Evolutionary conservation across 2,329 filamentous ascomycete species (phyloP).

Genomic region (Trichoderma simmonsii): DNA sequence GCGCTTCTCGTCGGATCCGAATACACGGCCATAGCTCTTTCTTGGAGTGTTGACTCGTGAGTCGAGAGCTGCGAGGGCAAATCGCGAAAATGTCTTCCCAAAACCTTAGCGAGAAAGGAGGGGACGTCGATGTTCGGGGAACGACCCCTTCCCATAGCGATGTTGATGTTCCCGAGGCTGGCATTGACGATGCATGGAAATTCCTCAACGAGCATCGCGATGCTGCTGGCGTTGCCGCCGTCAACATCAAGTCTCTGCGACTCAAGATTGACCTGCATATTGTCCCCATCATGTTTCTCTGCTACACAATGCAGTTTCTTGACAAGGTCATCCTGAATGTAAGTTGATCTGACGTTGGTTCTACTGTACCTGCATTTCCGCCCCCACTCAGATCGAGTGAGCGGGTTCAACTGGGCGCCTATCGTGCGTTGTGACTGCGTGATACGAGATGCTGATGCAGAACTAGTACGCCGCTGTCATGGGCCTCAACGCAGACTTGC

Average conservation of each 20-base stretch:
- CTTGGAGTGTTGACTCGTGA: neutral
- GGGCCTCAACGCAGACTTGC: slow-evolving; percentile 53
- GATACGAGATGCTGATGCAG: slow-evolving; percentile 3
- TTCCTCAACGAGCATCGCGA: slow-evolving; percentile 44
- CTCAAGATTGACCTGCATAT: slow-evolving; percentile 58
- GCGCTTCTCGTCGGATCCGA: neutral
- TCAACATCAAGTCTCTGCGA: slow-evolving; percentile 46
- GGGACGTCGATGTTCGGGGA: slow-evolving; percentile 21
- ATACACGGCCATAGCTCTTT: neutral
- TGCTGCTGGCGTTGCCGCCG: slow-evolving; percentile 30
- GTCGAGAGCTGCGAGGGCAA: neutral
- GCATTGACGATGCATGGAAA: slow-evolving; percentile 45
- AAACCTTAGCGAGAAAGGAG: slow-evolving; percentile 25
- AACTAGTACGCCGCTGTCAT: slow-evolving; percentile 62
- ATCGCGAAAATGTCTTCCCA: slow-evolving; percentile 25
- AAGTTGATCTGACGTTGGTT: slow-evolving; percentile 24
- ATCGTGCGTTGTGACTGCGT: neutral
- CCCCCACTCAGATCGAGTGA: slow-evolving; percentile 5
- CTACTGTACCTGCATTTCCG: neutral
- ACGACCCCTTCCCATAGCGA: slow-evolving; percentile 25
- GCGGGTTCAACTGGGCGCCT: neutral
- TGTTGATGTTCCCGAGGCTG: slow-evolving; percentile 18
- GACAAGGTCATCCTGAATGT: slow-evolving; percentile 64
- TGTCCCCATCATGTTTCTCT: slow-evolving; percentile 59
- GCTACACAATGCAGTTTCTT: slow-evolving; percentile 61